Percentiles rank a stretch among this genome's conserved stretches.
Conservation (phyloP, 768 basidiomycete genomes). For the Trametes coccinea region DNA sequence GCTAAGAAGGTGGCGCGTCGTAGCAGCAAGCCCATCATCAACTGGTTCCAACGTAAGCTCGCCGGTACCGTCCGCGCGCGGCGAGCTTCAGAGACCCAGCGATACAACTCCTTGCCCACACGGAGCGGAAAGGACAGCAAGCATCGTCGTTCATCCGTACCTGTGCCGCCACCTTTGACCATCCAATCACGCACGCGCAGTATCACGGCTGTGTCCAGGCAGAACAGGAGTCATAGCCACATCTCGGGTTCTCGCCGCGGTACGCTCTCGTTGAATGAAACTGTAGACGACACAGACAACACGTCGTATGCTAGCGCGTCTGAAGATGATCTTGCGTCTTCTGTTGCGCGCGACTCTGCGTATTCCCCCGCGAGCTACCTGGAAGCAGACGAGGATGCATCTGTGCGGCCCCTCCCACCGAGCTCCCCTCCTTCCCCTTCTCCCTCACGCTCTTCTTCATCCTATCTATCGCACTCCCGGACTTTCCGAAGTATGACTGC, state of each 20-base stretch:
- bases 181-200: slow-evolving; percentile 28
- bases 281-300: slow-evolving; percentile 45
- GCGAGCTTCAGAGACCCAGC: slow-evolving; percentile 41
- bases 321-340: slow-evolving; percentile 57
- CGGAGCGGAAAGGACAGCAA: slow-evolving; percentile 29
- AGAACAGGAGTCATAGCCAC: slow-evolving; percentile 20
- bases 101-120: slow-evolving; percentile 20
- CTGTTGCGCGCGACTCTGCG: slow-evolving; percentile 67
- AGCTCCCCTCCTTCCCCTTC: slow-evolving; percentile 86
- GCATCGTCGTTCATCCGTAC: slow-evolving; percentile 28
- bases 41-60: slow-evolving; percentile 88
- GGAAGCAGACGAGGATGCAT: slow-evolving; percentile 95
- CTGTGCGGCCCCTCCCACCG: slow-evolving; percentile 85
- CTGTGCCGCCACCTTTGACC: slow-evolving; percentile 23
- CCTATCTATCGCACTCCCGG: slow-evolving; percentile 77
- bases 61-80: slow-evolving; percentile 65
- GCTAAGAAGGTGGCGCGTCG: slow-evolving; percentile 67
- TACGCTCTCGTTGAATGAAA: slow-evolving; percentile 64
- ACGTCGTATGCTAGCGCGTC: slow-evolving; percentile 39
- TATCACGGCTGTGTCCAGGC: slow-evolving; percentile 21
- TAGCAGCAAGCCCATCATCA: slow-evolving; percentile 82
- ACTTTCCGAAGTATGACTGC: slow-evolving; percentile 83
- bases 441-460: slow-evolving; percentile 80
- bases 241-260: slow-evolving; percentile 19
- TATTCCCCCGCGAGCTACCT: slow-evolving; percentile 77